phyloP scores from a whole-genome alignment of 768 basidiomycete genomes.

The Naganishia vaughanmartiniae region DNA sequence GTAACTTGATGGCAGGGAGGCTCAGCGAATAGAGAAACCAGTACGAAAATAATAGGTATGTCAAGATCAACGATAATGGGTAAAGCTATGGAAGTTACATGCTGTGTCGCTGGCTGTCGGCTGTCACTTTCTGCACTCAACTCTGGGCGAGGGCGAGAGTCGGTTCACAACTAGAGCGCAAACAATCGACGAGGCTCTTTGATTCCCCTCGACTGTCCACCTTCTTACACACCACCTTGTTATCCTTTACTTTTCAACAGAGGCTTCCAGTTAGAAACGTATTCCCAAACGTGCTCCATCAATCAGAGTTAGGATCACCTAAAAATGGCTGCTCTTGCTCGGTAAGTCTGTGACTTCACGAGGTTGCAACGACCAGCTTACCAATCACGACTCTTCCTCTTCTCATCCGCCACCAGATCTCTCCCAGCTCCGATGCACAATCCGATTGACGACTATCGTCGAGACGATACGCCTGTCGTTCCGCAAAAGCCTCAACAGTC shows the following conservation, averaged over 20 bases:
- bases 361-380: no score
- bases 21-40: background rate
- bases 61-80: no score
- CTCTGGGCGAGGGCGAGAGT: background rate
- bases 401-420: constrained; percentile 34
- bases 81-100: no score
- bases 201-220: no score
- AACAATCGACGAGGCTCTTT: background rate
- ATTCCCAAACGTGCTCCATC: background rate
- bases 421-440: constrained; percentile 49
- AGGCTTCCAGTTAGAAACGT: background rate
- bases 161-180: background rate
- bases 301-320: background rate
- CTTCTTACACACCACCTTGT: background rate
- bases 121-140: no score
- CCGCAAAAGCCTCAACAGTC: constrained; percentile 21
- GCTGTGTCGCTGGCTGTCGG: no score
- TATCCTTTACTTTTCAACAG: background rate
- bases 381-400: background rate
- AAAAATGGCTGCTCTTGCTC: constrained; percentile 68
- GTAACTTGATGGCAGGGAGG: background rate
- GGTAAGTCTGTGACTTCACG: constrained; percentile 56
- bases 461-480: background rate
- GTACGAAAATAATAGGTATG: background rate
- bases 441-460: constrained; percentile 36